Evolutionary conservation across 2,329 filamentous ascomycete genomes (phyloP).

Genomic region (Fusarium sp.): DNA sequence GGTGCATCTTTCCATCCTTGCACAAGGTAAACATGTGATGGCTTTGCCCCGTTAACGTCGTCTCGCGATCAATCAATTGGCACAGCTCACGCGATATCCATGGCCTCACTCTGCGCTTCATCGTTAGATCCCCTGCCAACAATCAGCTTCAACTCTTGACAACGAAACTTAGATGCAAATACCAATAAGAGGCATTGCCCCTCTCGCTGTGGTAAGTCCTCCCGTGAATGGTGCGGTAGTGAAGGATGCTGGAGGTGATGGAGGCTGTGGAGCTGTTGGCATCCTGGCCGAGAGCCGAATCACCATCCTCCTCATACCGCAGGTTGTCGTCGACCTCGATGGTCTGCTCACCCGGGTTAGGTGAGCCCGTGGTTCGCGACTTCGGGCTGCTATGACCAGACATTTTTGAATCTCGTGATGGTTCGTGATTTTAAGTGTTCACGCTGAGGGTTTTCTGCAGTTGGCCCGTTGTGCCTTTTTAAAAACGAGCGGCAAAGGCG

Average conservation of each 20-base stretch:
- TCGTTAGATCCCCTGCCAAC: constrained; percentile 29
- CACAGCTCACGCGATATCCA: constrained; percentile 34
- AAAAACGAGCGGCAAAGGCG: not conserved
- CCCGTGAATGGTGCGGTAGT: constrained; percentile 38
- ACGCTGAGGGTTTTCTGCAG: not conserved
- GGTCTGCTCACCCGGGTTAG: not conserved
- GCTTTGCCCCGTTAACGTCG: not conserved
- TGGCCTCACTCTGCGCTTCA: constrained; percentile 37
- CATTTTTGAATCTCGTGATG: not conserved
- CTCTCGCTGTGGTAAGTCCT: constrained; percentile 40
- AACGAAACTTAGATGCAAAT: not conserved
- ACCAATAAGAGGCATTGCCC: constrained; percentile 42
- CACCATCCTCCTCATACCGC: not conserved
- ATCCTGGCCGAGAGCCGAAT: constrained; percentile 33
- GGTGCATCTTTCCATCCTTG: constrained; percentile 11
- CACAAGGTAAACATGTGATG: constrained; percentile 32
- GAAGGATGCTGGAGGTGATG: constrained; percentile 38
- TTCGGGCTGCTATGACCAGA: not conserved
- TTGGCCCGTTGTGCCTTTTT: not conserved
- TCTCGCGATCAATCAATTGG: fast-evolving
- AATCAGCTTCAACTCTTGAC: not conserved
- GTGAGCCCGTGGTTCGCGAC: not conserved
- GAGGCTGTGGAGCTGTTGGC: constrained; percentile 37
- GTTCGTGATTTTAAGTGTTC: not conserved
- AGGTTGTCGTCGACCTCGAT: not conserved